Base-by-base conservation (phyloP, 306 rosid species). In the Alnus glutinosa region DNA sequence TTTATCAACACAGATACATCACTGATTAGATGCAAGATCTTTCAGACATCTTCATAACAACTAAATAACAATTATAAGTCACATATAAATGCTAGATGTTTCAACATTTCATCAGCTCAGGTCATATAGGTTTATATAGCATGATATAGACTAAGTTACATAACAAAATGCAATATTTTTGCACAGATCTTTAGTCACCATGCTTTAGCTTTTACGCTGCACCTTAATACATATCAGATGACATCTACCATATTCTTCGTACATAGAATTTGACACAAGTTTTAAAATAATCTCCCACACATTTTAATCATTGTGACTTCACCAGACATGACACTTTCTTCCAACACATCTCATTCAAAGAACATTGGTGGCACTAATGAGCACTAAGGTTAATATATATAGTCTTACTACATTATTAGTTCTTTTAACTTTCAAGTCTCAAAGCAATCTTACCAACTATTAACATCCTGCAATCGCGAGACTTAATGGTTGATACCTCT, bases 361-460 rank as follows among this genome's bases (percentile, higher is more conserved):
- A 87, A 85, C 67, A 84, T 64, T 82, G 91, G 85, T 75, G 83
- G 83, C 89, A 78, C 94, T 85, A 81, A 85, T 80, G 85, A 90
- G 90, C 83, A 80, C 97, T 84, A 89, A 84, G 98, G 88, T 86
- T 89, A 84, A 85, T 81, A 86, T 85, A 86, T 70, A 87, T 68
- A 89, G 90, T 87, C 94, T 93, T 82, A 83, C 87, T 82, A 76
- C 84, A 88, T 91, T 85, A 89, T 80, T 84, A 86, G 84, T 87
- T 39, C 15, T 68, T 90, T 87, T 76, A 83, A 88, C 87, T 90
- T 82, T 88, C 86, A 91, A 90, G 88, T 86, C 98, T 92, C 89
- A 88, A 89, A 91, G 98, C 98, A 91, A 83, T 90, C 99, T 96
- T 96, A 96, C 99, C 99, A 93, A 96, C 98, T 91, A 89, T 86